Evolutionary conservation across 495 filamentous ascomycete genomes (phyloP), one percentile per base, ranked within the genome.

Genomic region (Evansstolkia leycettana): DNA sequence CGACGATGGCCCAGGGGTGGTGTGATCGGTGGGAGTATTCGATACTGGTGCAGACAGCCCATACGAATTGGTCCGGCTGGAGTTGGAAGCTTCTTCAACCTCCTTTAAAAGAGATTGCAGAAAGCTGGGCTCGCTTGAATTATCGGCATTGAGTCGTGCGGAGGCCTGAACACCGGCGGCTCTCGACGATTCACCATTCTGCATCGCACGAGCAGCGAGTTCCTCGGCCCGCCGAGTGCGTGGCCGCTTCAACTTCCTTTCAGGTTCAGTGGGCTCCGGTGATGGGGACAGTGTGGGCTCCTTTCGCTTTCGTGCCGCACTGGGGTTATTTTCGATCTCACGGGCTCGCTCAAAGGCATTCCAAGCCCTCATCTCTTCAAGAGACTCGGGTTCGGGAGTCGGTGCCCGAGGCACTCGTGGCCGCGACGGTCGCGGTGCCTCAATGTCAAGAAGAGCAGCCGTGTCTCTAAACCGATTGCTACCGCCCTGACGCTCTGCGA

Each of bases 331-430:
- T 34, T 81, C 73, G 14, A 77, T 68, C 19, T 86, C 78, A 46
- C 80, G 73, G 24, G 84, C 84, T 42, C 76, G 82, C 43, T 95
- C 86, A 37, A 94, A 77, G 14, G 78, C 84, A 35, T 87, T 84
- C 88, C 88, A 95, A 8, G 88, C 88, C 18, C 74, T 69, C 41
- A 78, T 69, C 49, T 92, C 87, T 37, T 93, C 85, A 8, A 76
- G 61, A 0, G 81, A 78, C 55, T 88, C 81, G 8, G 70, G 70
- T 23, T 74, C 69, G 1, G 70, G 74, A 11, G 59, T 61, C 8
- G 70, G 63, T 32, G 54, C 56, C 16, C 52, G 55, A 7, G 62
- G 65, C 13, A 52, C 57, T n/a, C 65, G 60, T 19, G 60, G 56
- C 5, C 64, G 58, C 3, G 64, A 67, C 19, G 60, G 64, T 16